Percentiles rank a stretch among this genome's conserved stretches.
These are phyloP conservation scores for Lactarius sp. DNA, from an alignment of 768 basidiomycete genomes.

Conservation along the genomic window DNA sequence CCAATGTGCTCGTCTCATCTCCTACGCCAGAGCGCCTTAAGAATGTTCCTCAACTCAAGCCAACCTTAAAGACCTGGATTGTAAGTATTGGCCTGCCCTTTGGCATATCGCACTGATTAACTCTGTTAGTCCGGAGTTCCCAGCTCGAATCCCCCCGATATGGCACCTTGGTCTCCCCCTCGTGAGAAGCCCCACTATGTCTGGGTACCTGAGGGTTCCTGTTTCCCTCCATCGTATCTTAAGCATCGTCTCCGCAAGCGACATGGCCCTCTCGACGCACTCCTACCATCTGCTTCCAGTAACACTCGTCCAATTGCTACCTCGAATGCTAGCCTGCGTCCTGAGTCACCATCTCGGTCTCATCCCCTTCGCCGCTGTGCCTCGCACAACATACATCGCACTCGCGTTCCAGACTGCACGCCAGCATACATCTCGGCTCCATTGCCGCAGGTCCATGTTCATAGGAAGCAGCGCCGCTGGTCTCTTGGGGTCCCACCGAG, in stretches of 20 bases:
- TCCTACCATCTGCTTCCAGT: neutral
- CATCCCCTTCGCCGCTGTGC: conserved; percentile 18
- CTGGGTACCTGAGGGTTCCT: conserved; percentile 26
- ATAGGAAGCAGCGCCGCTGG: conserved; percentile 24
- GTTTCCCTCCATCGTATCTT: conserved; percentile 24
- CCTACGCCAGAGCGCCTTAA: conserved; percentile 22
- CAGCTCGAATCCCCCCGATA: conserved; percentile 15
- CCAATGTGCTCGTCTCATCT: conserved; percentile 23
- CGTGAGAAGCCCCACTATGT: conserved; percentile 8
- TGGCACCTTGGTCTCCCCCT: conserved; percentile 25
- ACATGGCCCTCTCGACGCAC: neutral
- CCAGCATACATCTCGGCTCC: neutral
- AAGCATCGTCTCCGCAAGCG: conserved; percentile 7
- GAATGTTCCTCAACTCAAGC: conserved; percentile 19
- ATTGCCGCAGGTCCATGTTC: neutral
- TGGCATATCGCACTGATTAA: neutral
- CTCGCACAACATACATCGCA: conserved; percentile 6
- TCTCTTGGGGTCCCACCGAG: conserved; percentile 23
- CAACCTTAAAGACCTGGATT: conserved; percentile 23
- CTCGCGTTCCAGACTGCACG: neutral
- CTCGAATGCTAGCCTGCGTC: neutral
- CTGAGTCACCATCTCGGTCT: conserved; percentile 5
- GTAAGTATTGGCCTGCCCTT: conserved; percentile 9
- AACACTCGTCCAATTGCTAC: conserved; percentile 4
- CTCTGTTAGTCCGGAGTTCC: conserved; percentile 11